phyloP scores from a whole-genome alignment of 441 rosid species.

The Corymbia citriodora region DNA sequence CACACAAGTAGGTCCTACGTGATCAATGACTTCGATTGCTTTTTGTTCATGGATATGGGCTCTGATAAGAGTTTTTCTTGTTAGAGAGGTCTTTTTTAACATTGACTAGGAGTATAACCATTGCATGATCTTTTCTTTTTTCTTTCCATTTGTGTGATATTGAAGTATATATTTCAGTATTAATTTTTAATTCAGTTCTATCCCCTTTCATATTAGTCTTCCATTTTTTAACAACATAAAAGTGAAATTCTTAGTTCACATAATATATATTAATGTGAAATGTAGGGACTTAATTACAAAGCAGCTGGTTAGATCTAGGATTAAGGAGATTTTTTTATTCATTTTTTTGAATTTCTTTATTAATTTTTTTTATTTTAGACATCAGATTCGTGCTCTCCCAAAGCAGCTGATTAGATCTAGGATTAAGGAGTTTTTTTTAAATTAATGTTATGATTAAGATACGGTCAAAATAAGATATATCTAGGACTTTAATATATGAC shows the following conservation, averaged over 20 bases:
- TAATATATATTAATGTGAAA: too few species aligned
- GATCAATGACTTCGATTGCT: neutral
- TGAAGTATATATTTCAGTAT: fast-evolving
- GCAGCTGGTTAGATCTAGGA: too few species aligned
- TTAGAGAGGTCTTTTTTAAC: neutral
- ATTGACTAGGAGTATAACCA: fast-evolving
- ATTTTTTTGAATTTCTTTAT: too few species aligned
- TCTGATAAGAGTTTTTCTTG: neutral
- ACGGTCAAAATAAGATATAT: neutral
- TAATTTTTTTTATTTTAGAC: too few species aligned
- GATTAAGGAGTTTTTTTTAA: neutral
- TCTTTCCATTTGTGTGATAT: fast-evolving
- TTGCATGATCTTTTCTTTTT: too few species aligned
- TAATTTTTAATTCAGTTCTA: neutral
- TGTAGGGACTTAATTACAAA: too few species aligned
- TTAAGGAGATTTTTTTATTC: too few species aligned
- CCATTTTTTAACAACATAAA: neutral
- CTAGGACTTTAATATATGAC: neutral
- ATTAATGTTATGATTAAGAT: neutral
- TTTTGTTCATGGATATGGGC: fast-evolving
- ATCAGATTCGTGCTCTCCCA: neutral
- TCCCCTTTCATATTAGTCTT: neutral
- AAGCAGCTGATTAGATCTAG: neutral
- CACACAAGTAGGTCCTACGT: fast-evolving
- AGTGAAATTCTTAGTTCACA: neutral